Evolutionary conservation across 129 eudicot genomes (phyloP).

Genomic region (sunflower (Helianthus annuus)): DNA sequence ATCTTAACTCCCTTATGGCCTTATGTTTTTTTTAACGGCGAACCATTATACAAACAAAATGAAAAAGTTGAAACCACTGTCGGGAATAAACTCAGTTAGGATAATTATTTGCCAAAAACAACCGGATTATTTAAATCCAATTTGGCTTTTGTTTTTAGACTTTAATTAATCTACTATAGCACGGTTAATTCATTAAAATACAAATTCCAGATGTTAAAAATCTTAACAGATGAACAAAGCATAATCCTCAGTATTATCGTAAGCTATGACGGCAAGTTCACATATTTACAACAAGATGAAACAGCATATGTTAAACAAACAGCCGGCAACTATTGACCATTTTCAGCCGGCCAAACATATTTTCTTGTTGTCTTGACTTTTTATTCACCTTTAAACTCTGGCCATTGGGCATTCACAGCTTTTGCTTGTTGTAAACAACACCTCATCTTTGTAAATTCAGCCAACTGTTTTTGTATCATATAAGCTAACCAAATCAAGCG

Average conservation of each 20-base stretch:
- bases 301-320: background rate
- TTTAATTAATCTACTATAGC: background rate
- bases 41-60: too few species aligned
- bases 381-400: background rate
- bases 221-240: background rate
- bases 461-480: conserved; percentile 35
- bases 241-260: background rate
- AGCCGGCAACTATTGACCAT: conserved; percentile 27
- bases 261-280: background rate
- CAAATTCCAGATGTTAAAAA: background rate
- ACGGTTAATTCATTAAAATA: background rate
- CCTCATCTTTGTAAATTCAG: conserved; percentile 54
- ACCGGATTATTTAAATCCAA: too few species aligned
- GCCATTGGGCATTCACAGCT: conserved; percentile 37
- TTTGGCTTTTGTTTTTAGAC: background rate
- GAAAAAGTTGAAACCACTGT: too few species aligned
- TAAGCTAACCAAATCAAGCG: conserved; percentile 9
- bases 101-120: too few species aligned
- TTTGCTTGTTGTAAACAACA: conserved; percentile 25
- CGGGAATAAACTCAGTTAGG: too few species aligned
- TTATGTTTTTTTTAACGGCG: too few species aligned
- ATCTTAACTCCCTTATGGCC: too few species aligned
- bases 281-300: background rate
- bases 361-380: conserved; percentile 13
- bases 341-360: conserved; percentile 19